Base-by-base conservation (phyloP, 192 early-diverging fungal genomes). In the Funneliformis mosseae region DNA sequence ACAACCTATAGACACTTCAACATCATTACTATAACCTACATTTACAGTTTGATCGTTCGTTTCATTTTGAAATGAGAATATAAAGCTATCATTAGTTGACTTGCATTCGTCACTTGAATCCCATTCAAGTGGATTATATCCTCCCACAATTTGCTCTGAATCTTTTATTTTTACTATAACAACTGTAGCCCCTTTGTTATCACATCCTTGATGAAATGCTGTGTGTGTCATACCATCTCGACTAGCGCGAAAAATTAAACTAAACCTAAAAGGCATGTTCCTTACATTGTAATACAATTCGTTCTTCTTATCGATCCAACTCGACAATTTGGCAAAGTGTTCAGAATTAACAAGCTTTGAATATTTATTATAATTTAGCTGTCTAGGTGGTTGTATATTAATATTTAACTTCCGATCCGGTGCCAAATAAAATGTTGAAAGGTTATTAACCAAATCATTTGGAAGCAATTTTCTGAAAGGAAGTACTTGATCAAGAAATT, bases 211-310 rank as follows among this genome's bases (percentile, higher is more conserved):
- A 55, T 55, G 50, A 55, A 55, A 55, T 18, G 14, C 50, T 55
- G 12, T 4, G 2, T 12, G 14, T 1, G 16, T 18, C 0, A 4
- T 18, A 16, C 14, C 50, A 55, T 55, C 50, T 55, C 14, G 6
- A 72, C 70, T 72, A 42, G 70, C 70, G 7, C 70, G 27, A 72
- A 42, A 72, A 43, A 72, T 9, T 11, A 72, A 12, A 48, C 12
- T 72, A 72, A 41, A 72, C 10, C 42, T 38, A 72, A 2, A 72
- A 9, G 70, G 27, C 10, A 42, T 48, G 14, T 14, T 48, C 4
- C 12, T 48, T 48, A 14, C 21, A 8, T 72, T 43, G 3, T 41
- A n/a, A 21, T 72, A 0, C 14, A 2, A n/a, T 1, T n/a, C 1
- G 21, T 72, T 42, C n/a, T 72, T 42, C 14, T 4, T 42, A 28